Evolutionary conservation across 2,329 filamentous ascomycete species (phyloP).

Genomic region (Colletotrichum shisoi): DNA sequence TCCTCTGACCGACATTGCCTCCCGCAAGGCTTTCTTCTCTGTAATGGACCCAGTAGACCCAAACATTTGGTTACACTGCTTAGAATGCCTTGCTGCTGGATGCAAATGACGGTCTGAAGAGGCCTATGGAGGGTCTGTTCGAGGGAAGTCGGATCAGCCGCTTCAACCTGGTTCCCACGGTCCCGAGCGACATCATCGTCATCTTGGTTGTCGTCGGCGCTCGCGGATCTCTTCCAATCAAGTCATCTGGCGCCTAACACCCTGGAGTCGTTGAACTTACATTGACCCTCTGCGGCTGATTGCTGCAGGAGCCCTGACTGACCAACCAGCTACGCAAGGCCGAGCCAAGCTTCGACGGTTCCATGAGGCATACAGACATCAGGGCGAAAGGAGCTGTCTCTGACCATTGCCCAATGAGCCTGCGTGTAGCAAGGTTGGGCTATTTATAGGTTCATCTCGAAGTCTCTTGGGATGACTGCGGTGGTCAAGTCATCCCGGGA

Average conservation of each 20-base stretch:
- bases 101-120: neutral
- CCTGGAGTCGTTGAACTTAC: slow-evolving; percentile 1
- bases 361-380: slow-evolving; percentile 11
- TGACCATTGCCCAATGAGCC: neutral
- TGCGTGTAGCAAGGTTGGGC: neutral
- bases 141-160: neutral
- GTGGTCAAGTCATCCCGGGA: neutral
- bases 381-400: slow-evolving; percentile 15
- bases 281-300: slow-evolving; percentile 20
- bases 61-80: neutral
- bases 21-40: slow-evolving; percentile 34
- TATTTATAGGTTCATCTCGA: slow-evolving; percentile 7
- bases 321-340: slow-evolving; percentile 2
- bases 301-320: neutral
- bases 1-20: slow-evolving; percentile 23
- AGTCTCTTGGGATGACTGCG: neutral
- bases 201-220: neutral
- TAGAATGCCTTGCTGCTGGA: slow-evolving; percentile 11
- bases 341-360: slow-evolving; percentile 17
- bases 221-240: neutral
- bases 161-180: neutral
- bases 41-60: neutral
- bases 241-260: neutral
- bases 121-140: neutral
- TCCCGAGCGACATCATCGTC: neutral